phyloP scores from a whole-genome alignment of 805 yeast genomes.

The Dipodascus albidus region DNA sequence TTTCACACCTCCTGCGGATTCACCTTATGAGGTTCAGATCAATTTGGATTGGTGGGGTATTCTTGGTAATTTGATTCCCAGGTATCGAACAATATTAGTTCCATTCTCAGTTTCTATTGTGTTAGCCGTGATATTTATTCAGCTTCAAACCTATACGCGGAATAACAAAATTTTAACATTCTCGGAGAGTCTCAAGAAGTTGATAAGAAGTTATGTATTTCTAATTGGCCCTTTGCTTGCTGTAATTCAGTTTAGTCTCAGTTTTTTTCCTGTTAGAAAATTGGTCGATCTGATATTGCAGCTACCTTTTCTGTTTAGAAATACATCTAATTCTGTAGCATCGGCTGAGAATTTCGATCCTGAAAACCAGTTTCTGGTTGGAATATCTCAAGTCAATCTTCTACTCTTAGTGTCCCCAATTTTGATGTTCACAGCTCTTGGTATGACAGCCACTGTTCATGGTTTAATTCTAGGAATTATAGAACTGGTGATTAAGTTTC shows the following conservation, averaged over 20 bases:
- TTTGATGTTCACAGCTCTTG: constrained; percentile 36
- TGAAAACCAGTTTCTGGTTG: constrained; percentile 50
- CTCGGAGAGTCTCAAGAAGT: constrained; percentile 32
- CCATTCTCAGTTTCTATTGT: constrained; percentile 57
- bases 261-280: constrained; percentile 10
- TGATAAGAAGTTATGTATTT: constrained; percentile 25
- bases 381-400: constrained; percentile 44
- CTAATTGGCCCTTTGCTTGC: constrained; percentile 18
- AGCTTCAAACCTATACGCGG: constrained; percentile 35
- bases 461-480: not conserved
- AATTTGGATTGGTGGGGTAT: constrained; percentile 45
- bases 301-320: constrained; percentile 19
- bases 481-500: not conserved
- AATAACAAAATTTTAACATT: constrained; percentile 33
- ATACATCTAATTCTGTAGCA: constrained; percentile 12
- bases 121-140: constrained; percentile 40
- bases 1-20: constrained; percentile 22
- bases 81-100: constrained; percentile 67
- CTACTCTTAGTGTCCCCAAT: constrained; percentile 47
- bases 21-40: not conserved
- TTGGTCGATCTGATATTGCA: constrained; percentile 14
- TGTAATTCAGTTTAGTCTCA: constrained; percentile 23
- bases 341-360: constrained; percentile 6
- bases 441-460: constrained; percentile 13
- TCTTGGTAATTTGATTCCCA: constrained; percentile 54